Percentiles rank a stretch among this genome's conserved stretches.
These are phyloP conservation scores for Ophiosphaerella herpotricha DNA, from an alignment of 2,329 filamentous ascomycete species.

Conservation along the genomic window DNA sequence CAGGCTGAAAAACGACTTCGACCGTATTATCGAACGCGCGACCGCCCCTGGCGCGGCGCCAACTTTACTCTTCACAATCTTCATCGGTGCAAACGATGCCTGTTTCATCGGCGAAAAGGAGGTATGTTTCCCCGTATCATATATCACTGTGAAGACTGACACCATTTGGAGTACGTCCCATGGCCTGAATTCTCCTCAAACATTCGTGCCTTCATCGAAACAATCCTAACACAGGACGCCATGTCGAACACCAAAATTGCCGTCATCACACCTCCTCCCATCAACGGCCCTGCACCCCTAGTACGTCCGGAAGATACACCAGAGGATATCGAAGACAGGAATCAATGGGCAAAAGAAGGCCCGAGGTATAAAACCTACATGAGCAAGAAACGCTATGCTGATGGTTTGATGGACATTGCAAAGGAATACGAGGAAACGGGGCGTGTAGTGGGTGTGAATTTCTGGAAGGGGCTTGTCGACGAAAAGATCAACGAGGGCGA, in stretches of 20 bases:
- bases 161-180: constrained; percentile 29
- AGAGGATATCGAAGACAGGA: constrained; percentile 8
- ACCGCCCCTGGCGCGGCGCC: constrained; percentile 20
- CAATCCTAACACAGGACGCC: constrained; percentile 36
- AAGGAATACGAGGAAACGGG: constrained; percentile 39
- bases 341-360: constrained; percentile 14
- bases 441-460: constrained; percentile 40
- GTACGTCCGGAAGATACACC: background rate
- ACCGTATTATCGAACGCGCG: constrained; percentile 24
- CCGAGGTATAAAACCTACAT: constrained; percentile 41
- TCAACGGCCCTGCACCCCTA: constrained; percentile 29
- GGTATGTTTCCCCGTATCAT: too few relatives aligned
- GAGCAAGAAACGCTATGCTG: constrained; percentile 46
- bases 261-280: constrained; percentile 46
- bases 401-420: constrained; percentile 45
- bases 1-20: constrained; percentile 27
- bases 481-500: constrained; percentile 28
- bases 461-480: constrained; percentile 39
- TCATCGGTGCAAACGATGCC: constrained; percentile 48
- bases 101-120: constrained; percentile 25
- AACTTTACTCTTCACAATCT: constrained; percentile 48
- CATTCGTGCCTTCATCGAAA: constrained; percentile 43
- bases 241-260: constrained; percentile 42
- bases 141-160: too few relatives aligned
- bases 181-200: constrained; percentile 40